These are phyloP conservation scores for Nakaseomyces nivariensis DNA, from an alignment of 1,139 yeast species.

Conservation along the genomic window DNA sequence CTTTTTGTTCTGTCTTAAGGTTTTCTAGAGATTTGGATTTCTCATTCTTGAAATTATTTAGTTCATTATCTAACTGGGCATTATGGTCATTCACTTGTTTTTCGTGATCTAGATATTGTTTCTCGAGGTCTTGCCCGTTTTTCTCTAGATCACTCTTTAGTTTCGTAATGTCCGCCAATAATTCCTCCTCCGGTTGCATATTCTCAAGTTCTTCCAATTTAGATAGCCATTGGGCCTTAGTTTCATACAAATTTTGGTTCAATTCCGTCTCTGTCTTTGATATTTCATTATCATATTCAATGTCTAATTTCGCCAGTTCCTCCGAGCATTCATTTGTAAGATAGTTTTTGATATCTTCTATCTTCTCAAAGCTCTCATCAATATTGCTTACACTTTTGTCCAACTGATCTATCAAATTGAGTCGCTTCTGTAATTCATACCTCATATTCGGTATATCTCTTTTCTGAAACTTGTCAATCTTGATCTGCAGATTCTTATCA, in stretches of 20 bases:
- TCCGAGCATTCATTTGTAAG: constrained; percentile 3
- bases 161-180: constrained; percentile 4
- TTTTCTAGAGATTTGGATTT: constrained; percentile 7
- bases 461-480: constrained; percentile 9
- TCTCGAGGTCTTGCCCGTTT: constrained; percentile 7
- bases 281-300: constrained; percentile 7
- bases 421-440: constrained; percentile 6
- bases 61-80: constrained; percentile 4
- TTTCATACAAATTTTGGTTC: constrained; percentile 4
- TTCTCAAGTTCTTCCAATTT: constrained; percentile 10
- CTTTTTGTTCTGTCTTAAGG: constrained; percentile 9
- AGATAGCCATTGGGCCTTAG: constrained; percentile 5
- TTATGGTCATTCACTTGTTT: constrained; percentile 5
- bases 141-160: constrained; percentile 3
- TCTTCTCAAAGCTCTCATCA: background rate
- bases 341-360: background rate
- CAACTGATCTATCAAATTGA: background rate
- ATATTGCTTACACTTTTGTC: background rate
- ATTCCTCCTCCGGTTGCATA: constrained; percentile 6
- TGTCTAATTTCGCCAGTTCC: constrained; percentile 14
- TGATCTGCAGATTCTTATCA: background rate
- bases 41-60: constrained; percentile 7
- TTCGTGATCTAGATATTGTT: constrained; percentile 2
- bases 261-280: background rate
- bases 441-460: constrained; percentile 4